phyloP scores from a whole-genome alignment of 139 green algal species.

The Desmodesmus armatus region DNA sequence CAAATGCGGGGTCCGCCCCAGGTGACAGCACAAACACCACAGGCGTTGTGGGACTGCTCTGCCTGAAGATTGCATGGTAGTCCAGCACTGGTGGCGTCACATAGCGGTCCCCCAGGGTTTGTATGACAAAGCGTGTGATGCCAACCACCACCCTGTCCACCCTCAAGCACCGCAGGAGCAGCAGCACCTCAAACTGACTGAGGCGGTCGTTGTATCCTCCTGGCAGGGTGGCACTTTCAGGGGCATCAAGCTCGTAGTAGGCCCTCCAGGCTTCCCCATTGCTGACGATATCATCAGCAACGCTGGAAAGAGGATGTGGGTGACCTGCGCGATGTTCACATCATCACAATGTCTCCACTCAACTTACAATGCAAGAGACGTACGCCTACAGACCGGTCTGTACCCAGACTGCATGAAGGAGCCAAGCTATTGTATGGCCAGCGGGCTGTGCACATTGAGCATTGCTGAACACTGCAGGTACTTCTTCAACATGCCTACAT shows the following conservation, averaged over 20 bases:
- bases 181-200: constrained; percentile 82
- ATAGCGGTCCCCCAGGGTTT: constrained; percentile 73
- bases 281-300: constrained; percentile 76
- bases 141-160: constrained; percentile 85
- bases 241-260: constrained; percentile 80
- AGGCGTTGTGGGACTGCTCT: constrained; percentile 78
- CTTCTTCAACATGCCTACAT: background rate
- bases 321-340: no score
- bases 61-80: constrained; percentile 79
- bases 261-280: constrained; percentile 74
- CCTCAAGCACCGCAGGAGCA: constrained; percentile 86
- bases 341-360: no score
- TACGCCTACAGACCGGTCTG: no score
- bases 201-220: constrained; percentile 44
- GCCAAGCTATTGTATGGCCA: no score
- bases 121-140: constrained; percentile 80
- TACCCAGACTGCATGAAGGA: no score
- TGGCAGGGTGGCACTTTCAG: constrained; percentile 47
- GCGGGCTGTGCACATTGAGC: background rate
- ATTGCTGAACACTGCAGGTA: background rate
- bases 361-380: no score
- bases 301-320: constrained; percentile 48
- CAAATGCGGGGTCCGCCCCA: constrained; percentile 89
- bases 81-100: constrained; percentile 67
- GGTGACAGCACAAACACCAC: constrained; percentile 94